These are phyloP conservation scores for Brachypodium distachyon DNA, from an alignment of 202 grass and related monocot genomes.

Conservation along the genomic window DNA sequence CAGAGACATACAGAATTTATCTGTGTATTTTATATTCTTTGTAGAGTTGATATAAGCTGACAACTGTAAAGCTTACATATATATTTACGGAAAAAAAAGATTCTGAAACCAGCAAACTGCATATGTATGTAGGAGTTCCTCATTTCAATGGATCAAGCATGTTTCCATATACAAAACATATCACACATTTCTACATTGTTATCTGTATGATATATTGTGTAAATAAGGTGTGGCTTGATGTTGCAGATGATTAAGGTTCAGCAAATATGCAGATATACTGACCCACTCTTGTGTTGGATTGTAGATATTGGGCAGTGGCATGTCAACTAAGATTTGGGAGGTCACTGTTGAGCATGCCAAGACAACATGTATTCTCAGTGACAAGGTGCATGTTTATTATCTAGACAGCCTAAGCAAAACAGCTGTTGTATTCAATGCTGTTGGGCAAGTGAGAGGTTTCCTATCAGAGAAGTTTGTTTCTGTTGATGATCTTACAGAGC, in stretches of 20 bases:
- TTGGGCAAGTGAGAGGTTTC: constrained; percentile 71
- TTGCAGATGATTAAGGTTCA: neutral
- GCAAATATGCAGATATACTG: constrained; percentile 10
- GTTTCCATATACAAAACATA: neutral
- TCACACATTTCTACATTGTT: neutral
- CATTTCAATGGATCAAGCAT: neutral
- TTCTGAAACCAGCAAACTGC: neutral
- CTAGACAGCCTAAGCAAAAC: constrained; percentile 39
- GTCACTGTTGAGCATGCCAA: constrained; percentile 65
- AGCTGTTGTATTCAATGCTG: constrained; percentile 61
- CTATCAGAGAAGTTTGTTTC: constrained; percentile 48
- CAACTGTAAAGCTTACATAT: neutral
- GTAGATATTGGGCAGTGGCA: constrained; percentile 91
- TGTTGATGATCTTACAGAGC: constrained; percentile 48
- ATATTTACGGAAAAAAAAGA: neutral
- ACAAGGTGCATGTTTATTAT: constrained; percentile 69
- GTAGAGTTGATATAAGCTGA: neutral
- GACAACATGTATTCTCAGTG: constrained; percentile 49
- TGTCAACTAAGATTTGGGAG: constrained; percentile 95
- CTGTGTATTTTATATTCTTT: constrained; percentile 1
- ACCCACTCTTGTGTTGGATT: constrained; percentile 12
- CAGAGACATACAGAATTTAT: neutral
- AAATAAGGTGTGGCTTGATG: neutral
- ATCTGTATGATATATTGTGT: neutral
- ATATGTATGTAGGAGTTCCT: neutral